Conservation (phyloP, 768 basidiomycete genomes). For the Mycena olivaceomarginata region DNA sequence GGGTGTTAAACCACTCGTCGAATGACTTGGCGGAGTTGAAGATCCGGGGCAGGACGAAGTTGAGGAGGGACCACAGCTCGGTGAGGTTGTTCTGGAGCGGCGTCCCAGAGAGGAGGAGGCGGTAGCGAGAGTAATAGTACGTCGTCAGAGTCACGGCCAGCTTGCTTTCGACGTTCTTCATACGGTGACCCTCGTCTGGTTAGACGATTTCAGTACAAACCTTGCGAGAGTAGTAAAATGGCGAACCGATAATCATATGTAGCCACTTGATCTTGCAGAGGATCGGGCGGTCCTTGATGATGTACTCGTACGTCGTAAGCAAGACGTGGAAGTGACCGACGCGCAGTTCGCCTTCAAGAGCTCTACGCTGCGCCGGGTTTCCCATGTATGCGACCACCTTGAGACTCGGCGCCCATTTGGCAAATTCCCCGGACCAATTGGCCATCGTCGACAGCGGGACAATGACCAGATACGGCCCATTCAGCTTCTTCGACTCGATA, state of each 20-base stretch:
- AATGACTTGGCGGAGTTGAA: slow-evolving; percentile 99
- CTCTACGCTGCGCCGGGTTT: slow-evolving; percentile 88
- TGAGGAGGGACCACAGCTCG: slow-evolving; percentile 95
- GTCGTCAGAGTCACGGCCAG: slow-evolving; percentile 92
- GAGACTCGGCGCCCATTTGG: slow-evolving; percentile 96
- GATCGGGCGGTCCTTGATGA: slow-evolving; percentile 96
- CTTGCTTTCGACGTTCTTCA: slow-evolving; percentile 97
- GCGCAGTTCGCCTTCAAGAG: slow-evolving; percentile 85
- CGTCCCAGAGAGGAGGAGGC: slow-evolving; percentile 96
- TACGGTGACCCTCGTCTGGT: slow-evolving; percentile 95
- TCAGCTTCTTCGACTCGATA: slow-evolving; percentile 92
- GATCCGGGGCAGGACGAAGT: slow-evolving; percentile 95
- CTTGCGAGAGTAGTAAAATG: neutral
- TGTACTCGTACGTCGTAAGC: slow-evolving; percentile 97
- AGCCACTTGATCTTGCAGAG: slow-evolving; percentile 96
- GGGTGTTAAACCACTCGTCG: slow-evolving; percentile 99
- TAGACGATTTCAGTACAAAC: neutral
- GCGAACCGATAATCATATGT: slow-evolving; percentile 95
- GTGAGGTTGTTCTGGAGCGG: slow-evolving; percentile 98
- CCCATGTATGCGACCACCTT: slow-evolving; percentile 93
- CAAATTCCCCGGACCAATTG: slow-evolving; percentile 97
- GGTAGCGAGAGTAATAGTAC: slow-evolving; percentile 94
- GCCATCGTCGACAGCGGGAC: slow-evolving; percentile 98
- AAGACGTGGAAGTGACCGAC: slow-evolving; percentile 92
- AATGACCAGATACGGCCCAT: slow-evolving; percentile 96